Percentiles rank a stretch among this genome's conserved stretches.
Conservation (phyloP, 1,139 yeast species). For the Saccharomycopsis phalli region DNA sequence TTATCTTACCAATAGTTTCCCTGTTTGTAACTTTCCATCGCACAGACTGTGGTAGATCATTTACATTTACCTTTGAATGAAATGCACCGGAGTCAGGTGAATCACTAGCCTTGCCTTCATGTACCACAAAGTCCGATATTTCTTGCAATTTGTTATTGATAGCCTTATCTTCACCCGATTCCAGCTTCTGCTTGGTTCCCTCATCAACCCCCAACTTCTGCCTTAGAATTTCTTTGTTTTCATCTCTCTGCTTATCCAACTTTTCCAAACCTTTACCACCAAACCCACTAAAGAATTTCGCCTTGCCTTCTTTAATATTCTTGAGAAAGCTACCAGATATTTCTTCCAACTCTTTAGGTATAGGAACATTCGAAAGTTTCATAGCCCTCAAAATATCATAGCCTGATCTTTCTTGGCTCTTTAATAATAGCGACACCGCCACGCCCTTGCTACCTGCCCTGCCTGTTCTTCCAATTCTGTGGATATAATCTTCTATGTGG, state of each 20-base stretch:
- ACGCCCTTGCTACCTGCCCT: constrained; percentile 77
- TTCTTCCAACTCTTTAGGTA: constrained; percentile 43
- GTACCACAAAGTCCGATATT: constrained; percentile 40
- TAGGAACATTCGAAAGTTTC: constrained; percentile 36
- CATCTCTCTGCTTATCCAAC: constrained; percentile 60
- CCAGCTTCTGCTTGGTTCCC: constrained; percentile 20
- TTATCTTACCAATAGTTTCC: constrained; percentile 53
- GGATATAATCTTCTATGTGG: constrained; percentile 93
- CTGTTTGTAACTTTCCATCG: constrained; percentile 77
- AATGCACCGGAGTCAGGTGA: constrained; percentile 54
- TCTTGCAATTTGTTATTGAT: constrained; percentile 16
- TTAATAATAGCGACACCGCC: constrained; percentile 66
- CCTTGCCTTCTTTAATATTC: constrained; percentile 64
- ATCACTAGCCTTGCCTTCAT: constrained; percentile 55
- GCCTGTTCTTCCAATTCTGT: constrained; percentile 94
- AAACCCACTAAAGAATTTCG: constrained; percentile 65
- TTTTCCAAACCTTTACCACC: constrained; percentile 91
- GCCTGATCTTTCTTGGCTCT: constrained; percentile 59
- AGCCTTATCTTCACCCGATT: constrained; percentile 10
- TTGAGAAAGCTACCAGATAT: constrained; percentile 51
- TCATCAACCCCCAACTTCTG: constrained; percentile 26
- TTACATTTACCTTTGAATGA: constrained; percentile 67
- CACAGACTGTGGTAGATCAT: constrained; percentile 79
- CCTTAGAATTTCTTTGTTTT: constrained; percentile 30
- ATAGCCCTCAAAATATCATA: constrained; percentile 68